Evolutionary conservation across 2,329 filamentous ascomycete species (phyloP).

Genomic region (Pseudogymnoascus sp.): DNA sequence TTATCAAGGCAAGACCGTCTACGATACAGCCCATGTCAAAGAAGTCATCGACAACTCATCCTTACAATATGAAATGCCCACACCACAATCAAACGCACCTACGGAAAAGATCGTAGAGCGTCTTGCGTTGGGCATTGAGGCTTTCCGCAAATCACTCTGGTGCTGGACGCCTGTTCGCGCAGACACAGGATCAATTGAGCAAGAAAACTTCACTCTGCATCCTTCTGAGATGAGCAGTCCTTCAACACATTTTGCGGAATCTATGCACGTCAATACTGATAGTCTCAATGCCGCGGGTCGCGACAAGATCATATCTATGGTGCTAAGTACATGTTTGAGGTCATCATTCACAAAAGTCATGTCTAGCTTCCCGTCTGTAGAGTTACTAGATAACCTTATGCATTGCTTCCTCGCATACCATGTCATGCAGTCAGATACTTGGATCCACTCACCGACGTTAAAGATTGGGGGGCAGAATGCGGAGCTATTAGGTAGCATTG

Average conservation of each 20-base stretch:
- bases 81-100: background rate
- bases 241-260: background rate
- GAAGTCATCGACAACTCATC: background rate
- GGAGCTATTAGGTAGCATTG: slow-evolving; percentile 15
- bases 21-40: background rate
- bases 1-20: slow-evolving; percentile 1
- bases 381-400: slow-evolving; percentile 16
- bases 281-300: background rate
- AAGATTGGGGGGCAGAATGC: background rate
- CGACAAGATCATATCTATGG: slow-evolving; percentile 18
- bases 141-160: background rate
- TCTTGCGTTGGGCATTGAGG: background rate
- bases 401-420: slow-evolving; percentile 15
- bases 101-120: background rate
- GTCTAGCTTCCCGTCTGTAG: slow-evolving; percentile 17
- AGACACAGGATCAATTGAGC: background rate
- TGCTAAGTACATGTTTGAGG: slow-evolving; percentile 12
- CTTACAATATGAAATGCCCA: background rate
- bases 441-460: slow-evolving; percentile 17
- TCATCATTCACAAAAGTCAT: slow-evolving; percentile 10
- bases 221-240: background rate
- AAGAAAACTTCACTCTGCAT: background rate
- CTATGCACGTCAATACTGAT: background rate
- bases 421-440: slow-evolving; percentile 14
- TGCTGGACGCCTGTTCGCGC: background rate